Percentiles rank a stretch among this genome's conserved stretches.
Evolutionary conservation across 495 filamentous ascomycete genomes (phyloP).

Genomic region (Penicillium maclennaniae): DNA sequence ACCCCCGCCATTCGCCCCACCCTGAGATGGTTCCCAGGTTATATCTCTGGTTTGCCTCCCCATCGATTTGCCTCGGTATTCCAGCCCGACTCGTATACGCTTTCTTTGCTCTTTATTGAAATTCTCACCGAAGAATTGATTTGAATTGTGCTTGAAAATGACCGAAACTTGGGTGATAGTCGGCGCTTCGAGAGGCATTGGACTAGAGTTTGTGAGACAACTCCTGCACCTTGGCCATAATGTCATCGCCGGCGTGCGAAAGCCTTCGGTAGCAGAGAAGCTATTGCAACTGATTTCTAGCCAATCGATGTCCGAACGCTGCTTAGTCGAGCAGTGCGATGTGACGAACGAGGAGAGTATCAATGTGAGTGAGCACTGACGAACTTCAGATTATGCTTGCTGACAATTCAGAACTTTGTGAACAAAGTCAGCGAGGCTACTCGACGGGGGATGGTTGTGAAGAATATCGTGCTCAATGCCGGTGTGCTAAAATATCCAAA

Average conservation of each 20-base stretch:
- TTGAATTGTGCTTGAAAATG: not conserved
- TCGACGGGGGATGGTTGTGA: constrained; percentile 25
- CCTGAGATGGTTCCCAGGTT: not conserved
- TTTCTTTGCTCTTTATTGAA: not conserved
- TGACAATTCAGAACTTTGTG: not conserved
- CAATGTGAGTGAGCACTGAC: constrained; percentile 25
- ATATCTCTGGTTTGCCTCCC: not conserved
- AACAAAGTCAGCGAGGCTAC: not conserved
- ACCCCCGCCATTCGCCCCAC: not conserved
- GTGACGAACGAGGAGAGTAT: constrained; percentile 50
- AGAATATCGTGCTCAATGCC: constrained; percentile 53
- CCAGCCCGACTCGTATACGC: not conserved
- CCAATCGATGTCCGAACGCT: constrained; percentile 33
- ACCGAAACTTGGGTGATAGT: constrained; percentile 50
- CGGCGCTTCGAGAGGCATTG: constrained; percentile 55
- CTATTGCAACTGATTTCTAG: constrained; percentile 33
- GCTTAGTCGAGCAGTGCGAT: constrained; percentile 49
- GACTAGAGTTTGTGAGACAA: constrained; percentile 52
- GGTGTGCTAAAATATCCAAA: constrained; percentile 57
- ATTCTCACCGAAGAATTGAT: not conserved
- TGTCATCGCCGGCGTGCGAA: constrained; percentile 52
- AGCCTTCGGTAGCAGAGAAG: constrained; percentile 28
- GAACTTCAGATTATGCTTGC: not conserved
- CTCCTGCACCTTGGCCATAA: constrained; percentile 41
- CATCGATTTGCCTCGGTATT: not conserved